Conservation (phyloP, 805 yeast genomes). For the Aciculoconidium aculeatum region DNA sequence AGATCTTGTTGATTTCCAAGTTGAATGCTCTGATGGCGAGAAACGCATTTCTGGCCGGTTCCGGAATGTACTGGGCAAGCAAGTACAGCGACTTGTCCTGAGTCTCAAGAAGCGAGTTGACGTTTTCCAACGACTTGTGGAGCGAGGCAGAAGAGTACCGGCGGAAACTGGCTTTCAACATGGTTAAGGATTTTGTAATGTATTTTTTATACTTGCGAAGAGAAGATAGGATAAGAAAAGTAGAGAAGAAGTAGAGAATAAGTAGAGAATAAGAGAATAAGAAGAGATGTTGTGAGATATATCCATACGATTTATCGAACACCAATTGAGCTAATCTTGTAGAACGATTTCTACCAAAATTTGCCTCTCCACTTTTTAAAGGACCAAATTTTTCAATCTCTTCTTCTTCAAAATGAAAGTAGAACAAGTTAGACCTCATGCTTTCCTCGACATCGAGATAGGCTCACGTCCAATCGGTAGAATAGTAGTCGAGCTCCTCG, state of each 20-base stretch:
- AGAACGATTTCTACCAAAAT: too few species aligned
- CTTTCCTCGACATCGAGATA: conserved; percentile 50
- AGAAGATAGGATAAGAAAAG: too few species aligned
- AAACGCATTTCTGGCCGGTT: conserved; percentile 54
- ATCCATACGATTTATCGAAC: too few species aligned
- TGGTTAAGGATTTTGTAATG: too few species aligned
- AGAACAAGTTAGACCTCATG: conserved; percentile 22
- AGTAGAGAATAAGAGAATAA: too few species aligned
- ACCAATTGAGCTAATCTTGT: too few species aligned
- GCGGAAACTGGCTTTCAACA: too few species aligned
- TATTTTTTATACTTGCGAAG: too few species aligned
- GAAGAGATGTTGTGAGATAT: too few species aligned
- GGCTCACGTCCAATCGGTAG: conserved; percentile 45
- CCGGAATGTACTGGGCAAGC: conserved; percentile 65
- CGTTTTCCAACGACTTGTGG: conserved; percentile 36
- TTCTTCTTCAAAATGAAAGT: conserved; percentile 25
- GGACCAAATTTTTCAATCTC: too few species aligned
- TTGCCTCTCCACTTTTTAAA: too few species aligned
- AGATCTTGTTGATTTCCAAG: conserved; percentile 52
- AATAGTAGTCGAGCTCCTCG: conserved; percentile 50
- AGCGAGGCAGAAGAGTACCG: conserved; percentile 13
- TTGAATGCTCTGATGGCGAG: conserved; percentile 63
- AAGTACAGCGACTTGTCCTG: conserved; percentile 61
- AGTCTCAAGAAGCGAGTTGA: conserved; percentile 38
- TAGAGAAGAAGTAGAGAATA: too few species aligned